phyloP scores from a whole-genome alignment of 1,139 yeast genomes.

The Protomyces inundatus region DNA sequence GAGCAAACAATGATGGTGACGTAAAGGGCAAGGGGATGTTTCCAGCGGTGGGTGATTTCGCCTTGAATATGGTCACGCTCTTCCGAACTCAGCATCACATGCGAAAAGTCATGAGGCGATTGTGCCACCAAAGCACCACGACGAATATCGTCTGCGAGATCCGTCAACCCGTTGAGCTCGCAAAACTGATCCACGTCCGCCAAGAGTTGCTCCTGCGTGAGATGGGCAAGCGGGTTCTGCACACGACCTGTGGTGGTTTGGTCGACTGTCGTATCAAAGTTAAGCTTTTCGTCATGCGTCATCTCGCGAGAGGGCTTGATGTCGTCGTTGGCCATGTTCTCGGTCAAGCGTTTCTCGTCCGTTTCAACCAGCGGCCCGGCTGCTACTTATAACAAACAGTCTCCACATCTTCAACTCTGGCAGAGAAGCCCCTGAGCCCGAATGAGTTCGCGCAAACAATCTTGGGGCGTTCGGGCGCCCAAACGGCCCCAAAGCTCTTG shows the following conservation, averaged over 20 bases:
- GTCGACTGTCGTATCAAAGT: neutral
- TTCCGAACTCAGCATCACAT: constrained; percentile 56
- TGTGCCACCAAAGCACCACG: constrained; percentile 75
- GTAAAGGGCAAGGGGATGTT: constrained; percentile 55
- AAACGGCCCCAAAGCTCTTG: too few species aligned
- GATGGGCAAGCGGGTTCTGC: constrained; percentile 59
- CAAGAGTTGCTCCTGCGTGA: constrained; percentile 60
- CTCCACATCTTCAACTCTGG: too few species aligned
- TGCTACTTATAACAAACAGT: too few species aligned
- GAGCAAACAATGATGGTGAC: constrained; percentile 69
- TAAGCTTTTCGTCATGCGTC: neutral
- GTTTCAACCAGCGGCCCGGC: too few species aligned
- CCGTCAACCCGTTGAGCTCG: constrained; percentile 29
- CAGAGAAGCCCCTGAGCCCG: too few species aligned
- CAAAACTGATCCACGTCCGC: constrained; percentile 70
- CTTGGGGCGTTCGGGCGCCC: too few species aligned
- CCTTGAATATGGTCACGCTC: constrained; percentile 53
- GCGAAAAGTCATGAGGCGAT: constrained; percentile 54
- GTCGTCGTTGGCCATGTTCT: neutral
- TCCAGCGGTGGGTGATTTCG: constrained; percentile 61
- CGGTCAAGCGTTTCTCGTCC: too few species aligned
- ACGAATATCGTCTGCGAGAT: constrained; percentile 46
- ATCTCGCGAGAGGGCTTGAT: neutral
- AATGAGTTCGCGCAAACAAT: too few species aligned
- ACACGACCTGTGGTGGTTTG: constrained; percentile 5